phyloP scores from a whole-genome alignment of 2,329 filamentous ascomycete genomes.

The Cytospora piceae region DNA sequence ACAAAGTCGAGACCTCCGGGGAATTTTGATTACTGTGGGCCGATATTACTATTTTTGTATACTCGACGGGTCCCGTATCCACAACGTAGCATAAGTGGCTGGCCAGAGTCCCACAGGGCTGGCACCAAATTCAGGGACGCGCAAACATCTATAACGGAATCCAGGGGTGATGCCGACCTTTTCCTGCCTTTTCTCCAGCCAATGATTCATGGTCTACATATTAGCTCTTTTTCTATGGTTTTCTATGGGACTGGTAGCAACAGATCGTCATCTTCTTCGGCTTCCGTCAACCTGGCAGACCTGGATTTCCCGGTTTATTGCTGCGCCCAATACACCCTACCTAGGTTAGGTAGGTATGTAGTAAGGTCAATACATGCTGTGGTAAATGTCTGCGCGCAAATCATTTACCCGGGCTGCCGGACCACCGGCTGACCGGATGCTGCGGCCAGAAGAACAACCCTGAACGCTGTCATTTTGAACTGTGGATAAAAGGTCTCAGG shows the following conservation, averaged over 20 bases:
- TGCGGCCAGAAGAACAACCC: too few relatives aligned
- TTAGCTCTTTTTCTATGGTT: neutral
- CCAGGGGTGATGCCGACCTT: constrained; percentile 10
- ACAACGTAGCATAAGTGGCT: constrained; percentile 6
- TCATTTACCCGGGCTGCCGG: too few relatives aligned
- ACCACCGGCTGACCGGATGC: constrained; percentile 2
- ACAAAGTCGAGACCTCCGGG: constrained; percentile 18
- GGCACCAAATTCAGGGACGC: constrained; percentile 9
- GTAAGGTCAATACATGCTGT: too few relatives aligned
- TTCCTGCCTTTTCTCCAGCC: neutral
- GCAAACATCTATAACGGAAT: neutral
- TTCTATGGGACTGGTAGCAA: neutral
- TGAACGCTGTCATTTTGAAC: constrained; percentile 18
- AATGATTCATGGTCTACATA: neutral
- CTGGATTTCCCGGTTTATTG: too few relatives aligned
- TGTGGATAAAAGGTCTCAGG: constrained; percentile 20
- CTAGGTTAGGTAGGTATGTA: too few relatives aligned
- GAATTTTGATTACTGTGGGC: constrained; percentile 28
- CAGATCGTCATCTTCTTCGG: neutral
- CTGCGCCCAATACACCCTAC: too few relatives aligned
- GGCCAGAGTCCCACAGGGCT: constrained; percentile 10
- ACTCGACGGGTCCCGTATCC: constrained; percentile 14
- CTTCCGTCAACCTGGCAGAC: too few relatives aligned
- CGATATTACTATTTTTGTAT: constrained; percentile 21
- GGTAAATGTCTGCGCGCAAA: too few relatives aligned